Evolutionary conservation across 371 early-diverging fungal genomes (phyloP), one percentile per base, ranked within the genome.

Genomic region (Lichtheimia ornata): DNA sequence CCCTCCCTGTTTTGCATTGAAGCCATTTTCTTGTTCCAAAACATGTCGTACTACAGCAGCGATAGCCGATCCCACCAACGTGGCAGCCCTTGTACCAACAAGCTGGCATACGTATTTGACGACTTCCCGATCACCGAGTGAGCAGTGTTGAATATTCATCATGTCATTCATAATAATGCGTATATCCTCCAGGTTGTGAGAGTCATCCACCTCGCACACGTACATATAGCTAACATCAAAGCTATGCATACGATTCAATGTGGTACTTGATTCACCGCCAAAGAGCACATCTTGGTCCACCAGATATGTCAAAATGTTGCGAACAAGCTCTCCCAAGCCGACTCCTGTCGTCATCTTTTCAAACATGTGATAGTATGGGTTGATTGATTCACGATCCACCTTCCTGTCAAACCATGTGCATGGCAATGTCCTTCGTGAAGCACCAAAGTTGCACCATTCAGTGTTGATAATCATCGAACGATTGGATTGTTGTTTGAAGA

Each of bases 281-380:
- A 94, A 96, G n/a, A 96, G 67, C 28, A 88, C 74, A 58, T 88
- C 91, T 65, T 81, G 82, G 62, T 88, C 86, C 42, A 90, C 84
- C 44, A 94, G 85, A 66, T 96, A 89, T 35, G 91, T 80, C 13
- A 91, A 63, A 35, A 89, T 86, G 60, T 84, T 83, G 47, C 97
- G 85, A 20, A 86, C 87, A 22, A 97, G 70, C 73, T 97, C 97
- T 53, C 96, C 96, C 43, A 97, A 71, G 71, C 94, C 96, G 62
- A 93, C 84, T 13, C 97, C 97, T 20, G 93, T 90, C 17, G 95
- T 89, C 90, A 95, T 90, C 74, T 97, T 96, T 66, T 96, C 97
- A 72, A 92, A 93, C 49, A 89, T 84, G 69, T 95, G 95, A 69
- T 85, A 77, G 27, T 84, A 81, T 24, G 92, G 92, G 66, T 93